Conservation (phyloP, 2,329 filamentous ascomycete genomes). For the Calonectria pauciramosa region DNA sequence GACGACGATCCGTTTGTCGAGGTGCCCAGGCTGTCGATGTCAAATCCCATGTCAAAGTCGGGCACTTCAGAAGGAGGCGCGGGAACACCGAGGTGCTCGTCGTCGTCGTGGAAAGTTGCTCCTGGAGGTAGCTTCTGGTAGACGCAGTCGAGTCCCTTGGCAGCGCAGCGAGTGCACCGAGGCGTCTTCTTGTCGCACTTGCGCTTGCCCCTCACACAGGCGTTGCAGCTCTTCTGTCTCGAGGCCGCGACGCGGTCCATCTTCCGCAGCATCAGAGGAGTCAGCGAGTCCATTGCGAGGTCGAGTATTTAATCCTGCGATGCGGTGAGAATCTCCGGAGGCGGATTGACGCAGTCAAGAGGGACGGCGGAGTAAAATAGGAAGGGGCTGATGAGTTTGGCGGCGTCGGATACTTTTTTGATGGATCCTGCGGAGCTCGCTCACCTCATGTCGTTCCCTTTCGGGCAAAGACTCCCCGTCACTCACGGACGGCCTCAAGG, state of each 20-base stretch:
- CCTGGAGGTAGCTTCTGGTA: conserved; percentile 55
- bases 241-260: conserved; percentile 54
- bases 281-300: conserved; percentile 43
- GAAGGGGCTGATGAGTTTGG: not conserved
- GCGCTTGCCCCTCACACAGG: conserved; percentile 62
- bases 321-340: conserved; percentile 18
- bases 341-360: not conserved
- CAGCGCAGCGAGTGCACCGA: conserved; percentile 58
- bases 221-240: conserved; percentile 65
- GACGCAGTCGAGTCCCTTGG: conserved; percentile 57
- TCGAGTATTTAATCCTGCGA: conserved; percentile 14
- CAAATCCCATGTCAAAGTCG: conserved; percentile 55
- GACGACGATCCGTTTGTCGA: conserved; percentile 42
- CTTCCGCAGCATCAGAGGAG: conserved; percentile 45
- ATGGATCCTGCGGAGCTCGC: conserved; percentile 14
- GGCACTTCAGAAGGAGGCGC: conserved; percentile 38
- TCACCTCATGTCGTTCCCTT: not conserved
- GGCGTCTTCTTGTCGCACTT: conserved; percentile 62
- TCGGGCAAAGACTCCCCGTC: not conserved
- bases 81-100: conserved; percentile 36
- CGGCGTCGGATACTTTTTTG: not conserved
- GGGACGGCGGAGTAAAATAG: conserved; percentile 10
- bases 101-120: conserved; percentile 38
- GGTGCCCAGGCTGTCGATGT: conserved; percentile 49
- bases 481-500: conserved; percentile 31